Conservation (phyloP, 768 basidiomycete genomes). For the Kondoa subrosea region DNA sequence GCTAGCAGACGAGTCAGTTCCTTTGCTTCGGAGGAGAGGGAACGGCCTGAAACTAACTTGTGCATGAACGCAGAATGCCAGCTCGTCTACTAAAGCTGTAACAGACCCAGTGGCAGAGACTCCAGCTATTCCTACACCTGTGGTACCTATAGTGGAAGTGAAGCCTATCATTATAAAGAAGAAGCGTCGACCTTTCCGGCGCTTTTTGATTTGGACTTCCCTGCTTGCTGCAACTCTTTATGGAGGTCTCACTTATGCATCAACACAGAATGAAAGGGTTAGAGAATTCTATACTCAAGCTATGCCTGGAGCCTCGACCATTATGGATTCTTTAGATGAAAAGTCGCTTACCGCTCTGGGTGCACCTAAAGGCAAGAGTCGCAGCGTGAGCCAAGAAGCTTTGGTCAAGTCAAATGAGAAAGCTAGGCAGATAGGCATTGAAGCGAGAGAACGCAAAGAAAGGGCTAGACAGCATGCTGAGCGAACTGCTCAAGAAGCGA, state of each 20-base stretch:
- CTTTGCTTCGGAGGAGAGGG: neutral
- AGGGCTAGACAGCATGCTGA: neutral
- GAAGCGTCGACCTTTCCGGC: neutral
- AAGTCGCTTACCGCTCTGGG: neutral
- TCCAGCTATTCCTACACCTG: neutral
- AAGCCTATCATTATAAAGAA: neutral
- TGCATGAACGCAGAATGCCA: neutral
- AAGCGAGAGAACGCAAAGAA: neutral
- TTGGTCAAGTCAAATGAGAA: neutral
- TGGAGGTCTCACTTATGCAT: neutral
- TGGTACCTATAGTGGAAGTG: neutral
- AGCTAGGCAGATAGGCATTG: neutral
- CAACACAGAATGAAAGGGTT: neutral
- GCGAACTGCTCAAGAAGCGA: neutral
- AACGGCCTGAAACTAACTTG: neutral
- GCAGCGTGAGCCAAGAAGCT: neutral
- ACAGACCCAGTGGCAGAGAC: neutral
- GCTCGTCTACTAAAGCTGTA: neutral
- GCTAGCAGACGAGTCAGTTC: neutral
- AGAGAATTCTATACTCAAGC: neutral
- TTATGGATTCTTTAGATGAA: constrained; percentile 2
- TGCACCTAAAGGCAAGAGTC: neutral
- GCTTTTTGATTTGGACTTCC: neutral
- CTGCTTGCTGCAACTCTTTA: neutral
- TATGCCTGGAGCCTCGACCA: neutral